Percentiles rank a stretch among this genome's conserved stretches.
These are phyloP conservation scores for Plantago lanceolata DNA, from an alignment of 305 asterid species.

Conservation along the genomic window DNA sequence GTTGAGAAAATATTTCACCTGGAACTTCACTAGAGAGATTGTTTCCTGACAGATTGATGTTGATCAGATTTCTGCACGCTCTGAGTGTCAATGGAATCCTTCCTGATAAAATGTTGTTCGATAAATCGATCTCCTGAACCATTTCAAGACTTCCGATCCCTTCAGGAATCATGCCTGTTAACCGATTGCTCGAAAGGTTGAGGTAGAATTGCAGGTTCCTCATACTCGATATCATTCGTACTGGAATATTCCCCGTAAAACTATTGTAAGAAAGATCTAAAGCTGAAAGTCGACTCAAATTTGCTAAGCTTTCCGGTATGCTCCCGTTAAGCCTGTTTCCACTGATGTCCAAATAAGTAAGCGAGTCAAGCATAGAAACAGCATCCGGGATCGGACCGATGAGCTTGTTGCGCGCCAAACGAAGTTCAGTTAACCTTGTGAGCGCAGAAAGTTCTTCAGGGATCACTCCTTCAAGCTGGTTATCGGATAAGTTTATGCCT, in stretches of 20 bases:
- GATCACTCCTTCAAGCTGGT: slow-evolving; percentile 51
- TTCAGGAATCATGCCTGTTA: slow-evolving; percentile 56
- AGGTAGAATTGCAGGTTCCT: slow-evolving; percentile 59
- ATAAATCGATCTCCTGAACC: slow-evolving; percentile 69
- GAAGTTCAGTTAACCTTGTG: slow-evolving; percentile 45
- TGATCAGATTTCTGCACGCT: slow-evolving; percentile 52
- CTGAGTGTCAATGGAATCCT: slow-evolving; percentile 44
- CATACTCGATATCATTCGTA: slow-evolving; percentile 43
- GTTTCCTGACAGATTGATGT: slow-evolving; percentile 65
- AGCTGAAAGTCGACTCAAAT: slow-evolving; percentile 35
- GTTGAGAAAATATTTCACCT: slow-evolving; percentile 37
- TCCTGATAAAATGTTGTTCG: slow-evolving; percentile 58
- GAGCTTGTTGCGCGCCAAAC: slow-evolving; percentile 43
- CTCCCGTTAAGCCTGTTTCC: slow-evolving; percentile 63
- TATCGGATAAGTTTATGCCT: slow-evolving; percentile 45
- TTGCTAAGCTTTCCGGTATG: slow-evolving; percentile 41
- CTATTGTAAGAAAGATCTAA: slow-evolving; percentile 62
- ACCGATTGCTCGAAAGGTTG: slow-evolving; percentile 57
- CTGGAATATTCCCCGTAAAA: slow-evolving; percentile 49
- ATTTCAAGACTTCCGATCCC: slow-evolving; percentile 59
- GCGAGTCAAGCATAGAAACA: slow-evolving; percentile 40
- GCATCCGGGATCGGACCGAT: slow-evolving; percentile 52
- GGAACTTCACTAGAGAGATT: slow-evolving; percentile 42
- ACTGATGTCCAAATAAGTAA: slow-evolving; percentile 57
- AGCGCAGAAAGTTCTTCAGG: slow-evolving; percentile 56